A percentile compares a stretch with the other conserved stretches of the same genome.
Evolutionary conservation across 31 red algal genomes (phyloP).

Genomic region (Asparagopsis taxiformis): DNA sequence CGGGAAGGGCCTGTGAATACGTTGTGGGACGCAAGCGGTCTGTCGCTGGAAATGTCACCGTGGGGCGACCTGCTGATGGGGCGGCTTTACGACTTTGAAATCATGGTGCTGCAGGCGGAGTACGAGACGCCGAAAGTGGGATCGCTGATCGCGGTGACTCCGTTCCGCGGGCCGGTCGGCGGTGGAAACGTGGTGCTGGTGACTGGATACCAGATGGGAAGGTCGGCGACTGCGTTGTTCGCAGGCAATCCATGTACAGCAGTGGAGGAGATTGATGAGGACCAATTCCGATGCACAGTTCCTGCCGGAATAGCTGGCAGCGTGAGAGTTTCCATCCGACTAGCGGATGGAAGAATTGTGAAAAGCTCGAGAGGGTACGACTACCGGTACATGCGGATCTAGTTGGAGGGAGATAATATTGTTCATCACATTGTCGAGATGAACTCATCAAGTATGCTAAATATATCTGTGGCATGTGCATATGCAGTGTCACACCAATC

Average conservation of each 20-base stretch:
- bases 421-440: too few relatives aligned
- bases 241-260: constrained; percentile 28
- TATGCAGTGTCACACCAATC: too few relatives aligned
- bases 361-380: constrained; percentile 27
- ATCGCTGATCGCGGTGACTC: constrained; percentile 34
- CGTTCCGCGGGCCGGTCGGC: constrained; percentile 35
- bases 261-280: constrained; percentile 10
- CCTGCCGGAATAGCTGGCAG: constrained; percentile 43
- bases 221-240: constrained; percentile 37
- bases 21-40: constrained; percentile 49
- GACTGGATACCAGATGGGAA: constrained; percentile 27
- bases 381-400: constrained; percentile 53
- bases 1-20: not conserved
- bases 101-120: constrained; percentile 41
- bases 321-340: constrained; percentile 21
- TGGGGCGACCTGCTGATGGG: constrained; percentile 59
- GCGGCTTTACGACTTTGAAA: constrained; percentile 30
- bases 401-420: not conserved
- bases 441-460: too few relatives aligned
- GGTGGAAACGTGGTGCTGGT: constrained; percentile 58
- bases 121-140: constrained; percentile 15
- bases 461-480: too few relatives aligned
- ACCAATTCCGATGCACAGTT: constrained; percentile 41
- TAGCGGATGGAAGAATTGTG: constrained; percentile 13
- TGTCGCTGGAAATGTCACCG: constrained; percentile 55